These are phyloP conservation scores for Melampsora americana DNA, from an alignment of 1,284 basidiomycete genomes.

Conservation along the genomic window DNA sequence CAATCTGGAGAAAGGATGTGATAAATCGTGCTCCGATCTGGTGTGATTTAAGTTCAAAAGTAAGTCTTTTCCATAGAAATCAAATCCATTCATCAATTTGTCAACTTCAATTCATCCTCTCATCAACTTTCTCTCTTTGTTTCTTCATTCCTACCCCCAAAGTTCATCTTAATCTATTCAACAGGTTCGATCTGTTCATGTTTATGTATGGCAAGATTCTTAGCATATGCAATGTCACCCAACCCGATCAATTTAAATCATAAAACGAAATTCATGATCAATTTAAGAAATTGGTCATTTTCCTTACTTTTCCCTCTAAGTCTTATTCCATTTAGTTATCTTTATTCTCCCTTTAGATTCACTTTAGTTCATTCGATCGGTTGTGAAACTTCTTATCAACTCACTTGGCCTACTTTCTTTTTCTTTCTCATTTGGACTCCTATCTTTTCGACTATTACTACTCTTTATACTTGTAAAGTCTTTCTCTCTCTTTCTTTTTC, in stretches of 20 bases:
- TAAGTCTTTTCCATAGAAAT: no score
- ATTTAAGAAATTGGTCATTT: constrained; percentile 35
- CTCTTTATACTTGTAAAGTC: constrained; percentile 28
- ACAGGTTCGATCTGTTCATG: constrained; percentile 39
- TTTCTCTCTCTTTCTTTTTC: not conserved
- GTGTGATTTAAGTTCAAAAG: constrained; percentile 42
- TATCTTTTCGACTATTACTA: constrained; percentile 32
- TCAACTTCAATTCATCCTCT: no score
- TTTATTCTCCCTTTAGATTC: constrained; percentile 39
- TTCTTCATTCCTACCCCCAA: no score
- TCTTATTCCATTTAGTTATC: constrained; percentile 33
- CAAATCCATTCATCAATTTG: no score
- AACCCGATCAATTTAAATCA: constrained; percentile 17
- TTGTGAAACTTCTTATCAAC: constrained; percentile 36
- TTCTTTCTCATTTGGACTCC: constrained; percentile 42
- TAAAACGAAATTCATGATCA: constrained; percentile 9
- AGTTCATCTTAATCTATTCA: constrained; percentile 43
- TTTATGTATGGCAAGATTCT: constrained; percentile 39
- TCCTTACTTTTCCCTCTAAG: constrained; percentile 24
- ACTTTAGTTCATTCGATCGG: constrained; percentile 31
- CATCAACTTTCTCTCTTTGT: no score
- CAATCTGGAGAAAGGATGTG: constrained; percentile 28
- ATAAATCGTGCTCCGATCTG: constrained; percentile 35
- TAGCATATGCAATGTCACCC: constrained; percentile 33
- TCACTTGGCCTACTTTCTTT: constrained; percentile 39